Evolutionary conservation across 345 rosid genomes (phyloP).

Genomic region (Psidium friedrichsthalianum): DNA sequence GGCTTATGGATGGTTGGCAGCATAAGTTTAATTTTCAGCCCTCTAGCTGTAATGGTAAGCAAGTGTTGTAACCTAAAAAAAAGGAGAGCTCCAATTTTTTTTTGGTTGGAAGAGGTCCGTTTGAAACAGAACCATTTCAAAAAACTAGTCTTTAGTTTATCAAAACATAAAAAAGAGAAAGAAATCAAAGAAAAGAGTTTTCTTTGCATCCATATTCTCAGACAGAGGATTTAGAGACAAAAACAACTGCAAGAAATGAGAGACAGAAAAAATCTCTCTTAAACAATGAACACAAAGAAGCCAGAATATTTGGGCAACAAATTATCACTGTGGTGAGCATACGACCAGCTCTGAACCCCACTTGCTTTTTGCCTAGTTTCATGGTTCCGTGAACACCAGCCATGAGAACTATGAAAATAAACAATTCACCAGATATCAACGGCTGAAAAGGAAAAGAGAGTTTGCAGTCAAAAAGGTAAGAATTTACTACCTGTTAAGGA

Average conservation of each 20-base stretch:
- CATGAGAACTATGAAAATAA: background rate
- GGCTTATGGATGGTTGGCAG: background rate
- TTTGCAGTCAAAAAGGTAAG: background rate
- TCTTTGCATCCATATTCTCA: background rate
- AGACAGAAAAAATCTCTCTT: background rate
- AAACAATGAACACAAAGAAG: background rate
- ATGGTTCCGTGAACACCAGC: background rate
- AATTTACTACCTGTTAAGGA: constrained; percentile 52
- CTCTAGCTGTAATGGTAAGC: background rate
- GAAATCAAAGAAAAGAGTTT: background rate
- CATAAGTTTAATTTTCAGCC: background rate
- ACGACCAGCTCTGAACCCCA: background rate
- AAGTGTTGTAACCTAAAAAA: background rate
- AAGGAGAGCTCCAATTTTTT: background rate
- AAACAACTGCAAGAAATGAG: background rate
- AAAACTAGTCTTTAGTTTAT: background rate
- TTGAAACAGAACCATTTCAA: background rate
- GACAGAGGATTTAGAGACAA: background rate
- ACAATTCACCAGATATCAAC: background rate
- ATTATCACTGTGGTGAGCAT: background rate
- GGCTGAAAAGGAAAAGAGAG: background rate
- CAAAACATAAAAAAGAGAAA: background rate
- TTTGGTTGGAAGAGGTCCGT: background rate
- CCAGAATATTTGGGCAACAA: background rate
- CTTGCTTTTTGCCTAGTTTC: background rate